phyloP scores from a whole-genome alignment of 768 basidiomycete genomes.

The Pulveroboletus sp. region DNA sequence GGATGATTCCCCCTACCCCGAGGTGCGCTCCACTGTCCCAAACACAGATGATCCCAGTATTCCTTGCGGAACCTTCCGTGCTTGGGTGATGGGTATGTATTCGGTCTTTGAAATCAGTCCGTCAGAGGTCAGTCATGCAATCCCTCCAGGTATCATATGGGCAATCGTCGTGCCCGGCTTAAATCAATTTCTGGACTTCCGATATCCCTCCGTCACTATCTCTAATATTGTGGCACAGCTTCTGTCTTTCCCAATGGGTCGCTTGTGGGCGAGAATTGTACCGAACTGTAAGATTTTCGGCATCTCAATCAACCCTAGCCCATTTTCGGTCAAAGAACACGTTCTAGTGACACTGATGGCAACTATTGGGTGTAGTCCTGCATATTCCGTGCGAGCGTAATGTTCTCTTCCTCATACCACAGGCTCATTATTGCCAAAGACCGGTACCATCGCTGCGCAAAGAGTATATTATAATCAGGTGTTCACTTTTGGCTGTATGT shows the following conservation, averaged over 20 bases:
- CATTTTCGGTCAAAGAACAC: conserved; percentile 71
- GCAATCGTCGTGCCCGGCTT: conserved; percentile 65
- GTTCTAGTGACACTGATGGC: conserved; percentile 41
- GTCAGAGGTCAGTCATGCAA: background rate
- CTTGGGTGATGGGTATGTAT: too few relatives aligned
- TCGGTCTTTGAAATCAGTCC: conserved; percentile 31
- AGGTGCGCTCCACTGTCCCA: too few relatives aligned
- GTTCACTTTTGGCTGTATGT: conserved; percentile 46
- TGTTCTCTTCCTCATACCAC: conserved; percentile 16
- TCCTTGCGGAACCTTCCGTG: too few relatives aligned
- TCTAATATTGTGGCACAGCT: conserved; percentile 36
- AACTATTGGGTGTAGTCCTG: too few relatives aligned
- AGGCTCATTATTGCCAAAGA: conserved; percentile 26
- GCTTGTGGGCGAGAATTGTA: conserved; percentile 50
- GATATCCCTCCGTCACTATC: conserved; percentile 48
- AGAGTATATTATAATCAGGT: conserved; percentile 9
- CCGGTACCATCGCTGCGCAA: conserved; percentile 72
- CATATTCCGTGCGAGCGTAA: too few relatives aligned
- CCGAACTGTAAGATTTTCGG: conserved; percentile 29
- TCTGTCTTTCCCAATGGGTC: conserved; percentile 59
- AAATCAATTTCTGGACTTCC: conserved; percentile 75
- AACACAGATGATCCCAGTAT: too few relatives aligned
- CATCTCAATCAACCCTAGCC: conserved; percentile 61
- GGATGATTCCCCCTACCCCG: conserved; percentile 60
- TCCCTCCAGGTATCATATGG: conserved; percentile 38